These are phyloP conservation scores for Rutstroemia sydowiana DNA, from an alignment of 2,329 filamentous ascomycete species.

Conservation along the genomic window DNA sequence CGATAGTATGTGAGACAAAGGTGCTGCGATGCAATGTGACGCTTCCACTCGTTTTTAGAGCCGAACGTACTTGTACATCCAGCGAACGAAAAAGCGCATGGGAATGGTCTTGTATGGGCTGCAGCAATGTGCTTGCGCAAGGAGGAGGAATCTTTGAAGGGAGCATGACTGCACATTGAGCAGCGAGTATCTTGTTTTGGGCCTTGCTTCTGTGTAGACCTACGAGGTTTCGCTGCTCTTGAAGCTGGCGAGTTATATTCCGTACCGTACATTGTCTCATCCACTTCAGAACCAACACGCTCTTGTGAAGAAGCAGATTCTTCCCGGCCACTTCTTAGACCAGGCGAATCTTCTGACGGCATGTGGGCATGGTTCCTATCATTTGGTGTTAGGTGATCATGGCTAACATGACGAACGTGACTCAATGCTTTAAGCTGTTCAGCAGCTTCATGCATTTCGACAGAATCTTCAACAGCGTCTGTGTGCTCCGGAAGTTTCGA, in stretches of 20 bases:
- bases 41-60: conserved; percentile 97
- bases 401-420: conserved; percentile 50
- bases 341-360: conserved; percentile 27
- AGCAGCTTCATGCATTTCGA: conserved; percentile 61
- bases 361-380: conserved; percentile 29
- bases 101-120: conserved; percentile 66
- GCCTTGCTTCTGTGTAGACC: conserved; percentile 31
- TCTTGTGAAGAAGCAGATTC: conserved; percentile 36
- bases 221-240: conserved; percentile 26
- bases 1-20: conserved; percentile 61
- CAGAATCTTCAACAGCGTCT: conserved; percentile 53
- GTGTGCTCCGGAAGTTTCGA: conserved; percentile 31
- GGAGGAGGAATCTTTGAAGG: conserved; percentile 61
- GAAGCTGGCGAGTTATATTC: conserved; percentile 30
- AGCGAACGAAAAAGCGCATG: conserved; percentile 78
- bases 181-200: conserved; percentile 55
- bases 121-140: conserved; percentile 60
- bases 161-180: conserved; percentile 53
- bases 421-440: conserved; percentile 60
- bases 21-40: conserved; percentile 87
- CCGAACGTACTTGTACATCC: conserved; percentile 78
- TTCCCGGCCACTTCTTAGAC: conserved; percentile 32
- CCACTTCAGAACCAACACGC: conserved; percentile 33
- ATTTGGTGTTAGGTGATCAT: conserved; percentile 32
- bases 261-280: conserved; percentile 33